Conservation (phyloP, 1,284 basidiomycete genomes). For the Thecaphora thlaspeos region DNA sequence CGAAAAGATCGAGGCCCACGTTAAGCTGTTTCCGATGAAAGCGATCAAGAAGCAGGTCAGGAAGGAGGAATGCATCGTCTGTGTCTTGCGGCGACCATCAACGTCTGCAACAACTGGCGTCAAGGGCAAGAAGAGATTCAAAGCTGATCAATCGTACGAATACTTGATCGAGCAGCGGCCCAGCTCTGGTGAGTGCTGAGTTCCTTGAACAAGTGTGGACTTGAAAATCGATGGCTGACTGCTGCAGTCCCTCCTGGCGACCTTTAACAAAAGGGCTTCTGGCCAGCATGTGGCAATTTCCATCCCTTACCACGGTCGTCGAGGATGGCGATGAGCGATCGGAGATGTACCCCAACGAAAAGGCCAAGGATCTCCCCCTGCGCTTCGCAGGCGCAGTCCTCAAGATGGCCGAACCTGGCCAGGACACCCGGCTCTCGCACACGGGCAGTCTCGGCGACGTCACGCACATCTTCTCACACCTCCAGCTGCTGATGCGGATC, state of each 20-base stretch:
- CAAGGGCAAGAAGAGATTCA: background rate
- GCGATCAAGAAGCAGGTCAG: slow-evolving; percentile 77
- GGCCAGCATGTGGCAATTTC: slow-evolving; percentile 54
- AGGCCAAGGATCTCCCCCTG: background rate
- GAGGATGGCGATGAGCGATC: background rate
- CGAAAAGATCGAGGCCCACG: slow-evolving; percentile 51
- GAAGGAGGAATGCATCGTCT: slow-evolving; percentile 81
- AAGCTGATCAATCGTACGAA: background rate
- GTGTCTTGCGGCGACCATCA: slow-evolving; percentile 63
- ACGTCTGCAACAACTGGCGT: background rate
- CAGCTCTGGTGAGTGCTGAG: slow-evolving; percentile 66
- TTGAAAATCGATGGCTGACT: no score
- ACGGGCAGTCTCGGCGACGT: slow-evolving; percentile 59
- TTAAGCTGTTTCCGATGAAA: slow-evolving; percentile 83
- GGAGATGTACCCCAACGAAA: background rate
- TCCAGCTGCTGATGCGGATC: slow-evolving; percentile 82
- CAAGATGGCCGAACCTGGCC: no score
- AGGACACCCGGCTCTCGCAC: no score
- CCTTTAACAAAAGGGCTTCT: slow-evolving; percentile 20
- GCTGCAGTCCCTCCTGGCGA: no score
- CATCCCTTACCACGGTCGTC: slow-evolving; percentile 23
- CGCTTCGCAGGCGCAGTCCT: background rate
- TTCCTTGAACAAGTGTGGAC: no score
- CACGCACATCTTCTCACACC: slow-evolving; percentile 83
- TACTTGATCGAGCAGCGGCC: slow-evolving; percentile 32